Base-by-base conservation (phyloP, 2,329 filamentous ascomycete species). In the Dryadomyces sulphureus region DNA sequence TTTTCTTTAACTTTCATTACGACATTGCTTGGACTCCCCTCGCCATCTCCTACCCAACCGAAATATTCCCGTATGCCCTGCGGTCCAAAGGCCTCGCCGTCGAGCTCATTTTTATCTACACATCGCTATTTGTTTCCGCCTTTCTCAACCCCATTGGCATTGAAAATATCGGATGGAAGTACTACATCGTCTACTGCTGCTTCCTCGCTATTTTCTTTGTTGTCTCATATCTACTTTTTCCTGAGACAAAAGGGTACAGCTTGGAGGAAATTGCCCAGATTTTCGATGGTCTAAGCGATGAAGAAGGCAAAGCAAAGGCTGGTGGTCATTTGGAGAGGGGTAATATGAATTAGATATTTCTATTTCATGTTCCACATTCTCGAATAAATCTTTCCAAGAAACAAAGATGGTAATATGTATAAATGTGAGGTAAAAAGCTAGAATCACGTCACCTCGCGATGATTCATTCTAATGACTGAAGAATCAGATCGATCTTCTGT, bases 1-100 rank as follows among this genome's bases (percentile, higher is more conserved):
- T 63, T 41, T 54, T 60, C 17, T 63, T 57, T 47, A 59, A 57
- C 40, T 53, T 53, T 27, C 56, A 56, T 45, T 62, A 61, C 43
- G 34, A 44, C n/a, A 27, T 36, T 14, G 21, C 42, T 16, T 44
- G 41, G 14, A 40, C 41, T 9, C 41, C 47, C 24, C 32, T 46
- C 9, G 12, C 41, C 19, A 12, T 42, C 7, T 34, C 17, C 24
- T 49, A 49, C 43, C 41, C 47, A 8, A 25, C 21, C 27, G 47
- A 49, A 36, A 34, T 43, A n/a, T 40, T 42, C 22, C 39, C 38
- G 20, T 48, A 45, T 39, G 9, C 30, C 11, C 12, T 49, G n/a
- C 47, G 45, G 6, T 34, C 41, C 8, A 44, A 24, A 6, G 43
- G 43, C 12, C n/a, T 45, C n/a, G 38, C 38, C 16, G 11, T 45